Percentiles rank a stretch among this genome's conserved stretches.
These are phyloP conservation scores for Paraglomus brasilianum DNA, from an alignment of 192 early-diverging fungal genomes.

Conservation along the genomic window DNA sequence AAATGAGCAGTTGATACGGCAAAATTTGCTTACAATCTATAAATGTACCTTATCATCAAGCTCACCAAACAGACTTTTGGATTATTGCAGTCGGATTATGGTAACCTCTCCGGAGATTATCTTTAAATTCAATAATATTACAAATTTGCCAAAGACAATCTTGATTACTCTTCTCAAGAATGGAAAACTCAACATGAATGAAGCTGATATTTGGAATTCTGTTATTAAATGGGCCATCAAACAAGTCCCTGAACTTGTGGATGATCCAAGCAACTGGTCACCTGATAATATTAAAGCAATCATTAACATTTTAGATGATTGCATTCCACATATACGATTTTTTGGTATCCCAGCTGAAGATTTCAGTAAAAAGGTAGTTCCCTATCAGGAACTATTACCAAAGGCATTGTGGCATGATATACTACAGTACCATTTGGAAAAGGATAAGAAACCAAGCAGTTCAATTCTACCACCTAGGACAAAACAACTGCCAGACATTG, in stretches of 20 bases:
- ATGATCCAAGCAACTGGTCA: not conserved
- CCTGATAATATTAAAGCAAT: not conserved
- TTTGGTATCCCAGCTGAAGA: conserved; percentile 1
- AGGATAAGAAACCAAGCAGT: too few relatives aligned
- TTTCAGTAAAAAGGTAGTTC: not conserved
- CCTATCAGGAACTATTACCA: not conserved
- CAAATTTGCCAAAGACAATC: too few relatives aligned
- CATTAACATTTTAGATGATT: not conserved
- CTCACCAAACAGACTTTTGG: too few relatives aligned
- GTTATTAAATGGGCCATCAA: conserved; percentile 2
- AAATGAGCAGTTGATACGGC: too few relatives aligned
- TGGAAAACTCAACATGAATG: conserved; percentile 2
- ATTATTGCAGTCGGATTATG: too few relatives aligned
- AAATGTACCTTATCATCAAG: too few relatives aligned
- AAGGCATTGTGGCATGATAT: not conserved
- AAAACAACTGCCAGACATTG: too few relatives aligned
- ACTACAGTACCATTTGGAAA: not conserved
- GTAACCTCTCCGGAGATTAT: too few relatives aligned
- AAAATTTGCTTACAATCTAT: too few relatives aligned
- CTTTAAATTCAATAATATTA: too few relatives aligned
- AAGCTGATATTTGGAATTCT: conserved; percentile 8
- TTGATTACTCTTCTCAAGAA: not conserved
- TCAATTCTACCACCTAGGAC: too few relatives aligned
- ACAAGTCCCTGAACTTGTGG: not conserved
- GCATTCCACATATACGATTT: conserved; percentile 14